Percentiles rank a stretch among this genome's conserved stretches.
Conservation (phyloP, 73 alveolate species). For the Paramecium tetraurelia region DNA sequence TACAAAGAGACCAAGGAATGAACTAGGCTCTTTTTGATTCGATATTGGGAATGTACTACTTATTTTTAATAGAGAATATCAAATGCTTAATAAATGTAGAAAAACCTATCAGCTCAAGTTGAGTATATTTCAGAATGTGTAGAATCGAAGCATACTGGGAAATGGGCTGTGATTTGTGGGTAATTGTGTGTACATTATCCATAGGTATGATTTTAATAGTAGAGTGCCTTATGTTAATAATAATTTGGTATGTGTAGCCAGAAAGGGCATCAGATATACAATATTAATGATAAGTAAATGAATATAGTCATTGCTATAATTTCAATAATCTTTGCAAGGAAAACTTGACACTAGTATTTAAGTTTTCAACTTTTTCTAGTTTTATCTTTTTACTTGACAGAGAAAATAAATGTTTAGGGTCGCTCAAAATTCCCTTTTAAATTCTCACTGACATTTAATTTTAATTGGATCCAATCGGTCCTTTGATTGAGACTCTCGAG, state of each 20-base stretch:
- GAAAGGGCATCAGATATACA: conserved; percentile 8
- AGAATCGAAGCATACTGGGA: background rate
- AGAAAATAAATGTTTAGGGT: background rate
- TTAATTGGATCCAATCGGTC: background rate
- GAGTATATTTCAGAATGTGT: conserved; percentile 12
- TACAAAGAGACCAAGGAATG: conserved; percentile 5
- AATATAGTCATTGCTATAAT: conserved; percentile 11
- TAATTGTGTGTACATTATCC: background rate
- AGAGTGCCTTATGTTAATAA: conserved; percentile 21
- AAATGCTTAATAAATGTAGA: conserved; percentile 1
- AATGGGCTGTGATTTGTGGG: conserved; percentile 51
- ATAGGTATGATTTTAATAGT: background rate
- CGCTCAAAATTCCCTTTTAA: background rate
- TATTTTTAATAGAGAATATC: background rate
- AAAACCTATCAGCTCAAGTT: background rate
- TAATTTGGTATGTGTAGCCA: conserved; percentile 21
- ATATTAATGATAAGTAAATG: conserved; percentile 33
- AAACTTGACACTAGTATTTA: conserved; percentile 5
- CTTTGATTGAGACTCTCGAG: background rate
- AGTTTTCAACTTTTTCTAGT: background rate
- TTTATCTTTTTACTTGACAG: background rate
- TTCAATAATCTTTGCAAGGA: background rate
- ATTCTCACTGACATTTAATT: background rate
- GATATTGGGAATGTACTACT: background rate
- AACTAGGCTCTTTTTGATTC: background rate